These are phyloP conservation scores for Clavulina sp. DNA, from an alignment of 768 basidiomycete genomes.

Conservation along the genomic window DNA sequence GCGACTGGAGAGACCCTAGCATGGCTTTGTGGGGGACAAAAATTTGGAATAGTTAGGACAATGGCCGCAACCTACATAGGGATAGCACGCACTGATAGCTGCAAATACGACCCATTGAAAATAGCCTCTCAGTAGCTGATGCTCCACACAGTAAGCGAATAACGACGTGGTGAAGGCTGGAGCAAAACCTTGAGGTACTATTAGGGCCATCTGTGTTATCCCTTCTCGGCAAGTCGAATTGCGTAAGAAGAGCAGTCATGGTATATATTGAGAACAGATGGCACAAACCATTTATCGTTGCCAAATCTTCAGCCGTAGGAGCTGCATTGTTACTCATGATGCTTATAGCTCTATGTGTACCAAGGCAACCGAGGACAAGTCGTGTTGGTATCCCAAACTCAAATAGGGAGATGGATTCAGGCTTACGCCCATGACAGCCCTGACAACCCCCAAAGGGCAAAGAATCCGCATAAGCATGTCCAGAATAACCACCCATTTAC, in stretches of 20 bases:
- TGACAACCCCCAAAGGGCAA: not conserved
- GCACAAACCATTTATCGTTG: conserved; percentile 1
- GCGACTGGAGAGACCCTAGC: too few relatives aligned
- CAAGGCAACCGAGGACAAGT: too few relatives aligned
- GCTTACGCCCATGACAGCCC: not conserved
- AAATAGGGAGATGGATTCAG: not conserved
- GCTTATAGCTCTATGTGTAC: not conserved
- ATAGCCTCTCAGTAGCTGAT: not conserved
- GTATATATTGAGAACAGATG: too few relatives aligned
- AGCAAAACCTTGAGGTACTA: not conserved
- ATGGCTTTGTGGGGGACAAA: too few relatives aligned
- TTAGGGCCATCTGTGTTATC: not conserved
- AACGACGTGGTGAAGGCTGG: not conserved
- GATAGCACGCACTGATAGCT: not conserved
- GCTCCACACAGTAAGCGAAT: not conserved
- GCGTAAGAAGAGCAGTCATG: not conserved
- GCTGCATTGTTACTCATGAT: conserved; percentile 1
- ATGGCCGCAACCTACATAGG: too few relatives aligned
- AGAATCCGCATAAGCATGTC: not conserved
- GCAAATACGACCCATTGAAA: not conserved
- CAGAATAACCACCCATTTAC: not conserved
- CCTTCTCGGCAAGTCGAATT: not conserved
- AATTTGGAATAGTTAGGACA: too few relatives aligned
- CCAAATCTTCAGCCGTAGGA: not conserved
- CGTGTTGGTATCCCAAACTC: not conserved